These are phyloP conservation scores for Fremontodendron californicum DNA, from an alignment of 345 rosid genomes.

Conservation along the genomic window DNA sequence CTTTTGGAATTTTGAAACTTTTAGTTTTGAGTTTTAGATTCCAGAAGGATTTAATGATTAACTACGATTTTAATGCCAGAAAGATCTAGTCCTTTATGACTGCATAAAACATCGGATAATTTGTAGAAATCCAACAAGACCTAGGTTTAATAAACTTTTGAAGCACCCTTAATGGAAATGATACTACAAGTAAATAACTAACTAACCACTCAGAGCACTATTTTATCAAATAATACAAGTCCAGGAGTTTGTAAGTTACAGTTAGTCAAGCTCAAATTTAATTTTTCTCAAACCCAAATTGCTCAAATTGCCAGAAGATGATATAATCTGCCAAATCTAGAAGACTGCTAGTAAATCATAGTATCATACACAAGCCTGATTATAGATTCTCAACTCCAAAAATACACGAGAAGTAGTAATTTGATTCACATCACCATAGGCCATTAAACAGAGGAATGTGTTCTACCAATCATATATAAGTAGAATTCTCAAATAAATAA, in stretches of 20 bases:
- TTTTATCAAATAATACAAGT: background rate
- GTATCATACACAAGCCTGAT: background rate
- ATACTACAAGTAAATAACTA: background rate
- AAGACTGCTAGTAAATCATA: background rate
- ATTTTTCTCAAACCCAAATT: background rate
- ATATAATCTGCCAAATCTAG: background rate
- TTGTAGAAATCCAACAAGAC: background rate
- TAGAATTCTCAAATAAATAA: background rate
- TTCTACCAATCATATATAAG: background rate
- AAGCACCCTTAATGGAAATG: background rate
- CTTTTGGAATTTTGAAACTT: background rate
- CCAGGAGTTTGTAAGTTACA: background rate
- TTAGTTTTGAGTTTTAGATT: background rate
- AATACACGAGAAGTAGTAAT: background rate
- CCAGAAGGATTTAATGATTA: background rate
- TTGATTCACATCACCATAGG: background rate
- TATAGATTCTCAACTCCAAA: background rate
- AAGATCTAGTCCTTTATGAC: background rate
- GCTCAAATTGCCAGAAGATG: background rate
- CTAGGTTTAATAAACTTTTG: background rate
- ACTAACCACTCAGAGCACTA: background rate
- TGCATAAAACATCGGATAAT: background rate
- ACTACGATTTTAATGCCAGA: background rate
- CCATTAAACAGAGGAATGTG: background rate
- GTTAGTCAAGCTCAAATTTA: background rate